Evolutionary conservation across 164 flowering plant genomes (phyloP), one percentile per base, ranked within the genome.

Genomic region (Piper longum): DNA sequence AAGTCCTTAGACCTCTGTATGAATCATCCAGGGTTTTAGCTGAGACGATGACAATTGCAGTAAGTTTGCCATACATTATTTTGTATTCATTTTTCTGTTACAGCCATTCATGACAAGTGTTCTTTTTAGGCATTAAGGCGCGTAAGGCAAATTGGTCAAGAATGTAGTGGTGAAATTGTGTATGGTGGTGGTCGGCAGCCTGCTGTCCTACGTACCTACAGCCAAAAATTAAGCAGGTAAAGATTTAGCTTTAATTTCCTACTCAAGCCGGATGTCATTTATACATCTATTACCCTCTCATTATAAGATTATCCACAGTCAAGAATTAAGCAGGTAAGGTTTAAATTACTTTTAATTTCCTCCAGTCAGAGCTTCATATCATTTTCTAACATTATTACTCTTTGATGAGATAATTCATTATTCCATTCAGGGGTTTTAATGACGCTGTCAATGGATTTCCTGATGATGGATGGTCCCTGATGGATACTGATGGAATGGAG

Each of bases 371-470:
- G 36, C 36, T 2, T 26, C 1, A 26, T 26, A 26, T 2, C 36
- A 26, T 26, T 26, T 26, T 26, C 36, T 26, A 2, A 0, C 36
- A 2, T 2, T 26, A 26, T 26, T 26, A 26, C 36, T 26, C 36
- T 26, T 26, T 26, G 36, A 26, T 26, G 36, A 26, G 36, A 26
- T 26, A 26, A 26, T 26, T 60, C 36, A 26, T 26, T 26, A 26
- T 26, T 69, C n/a, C 16, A 17, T 5, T 14, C 72, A 86, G 92
- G 81, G 96, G 92, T 1, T 88, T 88, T 66, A 85, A 88, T 70
- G 92, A 88, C 70, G 96, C 92, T 59, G 78, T 88, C 19, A 88
- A 83, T 79, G 96, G 92, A 59, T 88, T 88, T 79, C 67, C 72
- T 45, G 96, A 86, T 75, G 92, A 86, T 76, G 96, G 96, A 6